Evolutionary conservation across 78 protist genomes (phyloP), one percentile per base, ranked within the genome.

Genomic region (Planoprotostelium fungivorum): DNA sequence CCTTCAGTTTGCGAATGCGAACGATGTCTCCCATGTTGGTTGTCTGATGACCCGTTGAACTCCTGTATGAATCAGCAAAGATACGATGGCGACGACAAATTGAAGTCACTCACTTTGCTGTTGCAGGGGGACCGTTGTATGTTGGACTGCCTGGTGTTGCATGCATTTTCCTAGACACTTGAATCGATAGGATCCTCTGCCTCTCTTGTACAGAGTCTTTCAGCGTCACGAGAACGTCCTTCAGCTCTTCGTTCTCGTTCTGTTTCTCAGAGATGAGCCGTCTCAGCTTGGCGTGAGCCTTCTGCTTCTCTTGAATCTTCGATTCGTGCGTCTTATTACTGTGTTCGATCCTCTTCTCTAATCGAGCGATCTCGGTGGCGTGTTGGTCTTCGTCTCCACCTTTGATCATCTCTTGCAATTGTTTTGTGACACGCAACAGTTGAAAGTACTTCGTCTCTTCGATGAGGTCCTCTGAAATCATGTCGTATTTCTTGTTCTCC

Each of bases 341-440:
- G 63, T 87, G 39, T 9, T 87, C 35, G 23, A 37, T 36, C n/a
- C 88, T 37, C 16, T 36, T 25, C 39, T 87, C 88, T 37, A 87
- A 9, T 1, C 63, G 63, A 9, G 35, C 9, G 63, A 38, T 1
- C 39, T 37, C 88, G 23, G 1, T 29, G 31, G 39, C 84, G 63
- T 87, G 88, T 31, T 84, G 86, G 86, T 84, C 86, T 10, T 31
- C 86, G 34, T 84, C 86, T 28, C 86, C 86, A 1, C 88, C 88
- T 28, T 89, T 89, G 84, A 95, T 63, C 38, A 87, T 23, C 38
- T 84, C 87, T 39, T 95, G 97, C 89, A 95, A 84, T 31, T 89
- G 35, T 86, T 90, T 93, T 31, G 97, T 95, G 38, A 95, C 97
- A 0, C 96, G 85, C 0, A 95, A 89, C 31, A 93, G 37, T 84